Conservation (phyloP, 805 yeast species). For the Zygoascus flipseniorum region DNA sequence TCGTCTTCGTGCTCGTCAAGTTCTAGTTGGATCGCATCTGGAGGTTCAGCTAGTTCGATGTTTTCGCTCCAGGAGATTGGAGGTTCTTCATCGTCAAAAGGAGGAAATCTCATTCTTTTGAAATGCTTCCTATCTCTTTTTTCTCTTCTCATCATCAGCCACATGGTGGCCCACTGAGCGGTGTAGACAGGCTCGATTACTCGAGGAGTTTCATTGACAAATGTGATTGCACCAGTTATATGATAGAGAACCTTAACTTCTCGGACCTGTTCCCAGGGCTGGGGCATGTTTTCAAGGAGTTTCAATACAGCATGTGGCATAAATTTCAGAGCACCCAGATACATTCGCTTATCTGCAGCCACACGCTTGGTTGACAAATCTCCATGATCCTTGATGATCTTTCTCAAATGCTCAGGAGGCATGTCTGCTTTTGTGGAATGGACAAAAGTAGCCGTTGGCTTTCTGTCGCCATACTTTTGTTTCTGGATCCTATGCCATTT, state of each 20-base stretch:
- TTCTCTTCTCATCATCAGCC: conserved; percentile 91
- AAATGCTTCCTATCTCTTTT: conserved; percentile 85
- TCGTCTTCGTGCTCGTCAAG: conserved; percentile 57
- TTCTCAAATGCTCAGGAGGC: conserved; percentile 91
- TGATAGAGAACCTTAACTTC: conserved; percentile 88
- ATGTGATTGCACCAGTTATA: conserved; percentile 86
- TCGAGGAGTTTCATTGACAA: conserved; percentile 85
- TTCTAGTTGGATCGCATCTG: conserved; percentile 61
- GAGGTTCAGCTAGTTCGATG: conserved; percentile 60
- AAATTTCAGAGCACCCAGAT: conserved; percentile 83
- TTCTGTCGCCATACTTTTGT: conserved; percentile 37
- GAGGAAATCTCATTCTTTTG: conserved; percentile 88
- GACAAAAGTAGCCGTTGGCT: conserved; percentile 34
- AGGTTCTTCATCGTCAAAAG: conserved; percentile 96
- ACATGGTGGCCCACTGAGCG: conserved; percentile 93
- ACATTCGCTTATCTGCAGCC: conserved; percentile 77
- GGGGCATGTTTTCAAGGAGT: conserved; percentile 91
- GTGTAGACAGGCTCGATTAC: conserved; percentile 86
- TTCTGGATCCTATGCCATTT: conserved; percentile 63
- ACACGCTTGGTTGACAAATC: conserved; percentile 75
- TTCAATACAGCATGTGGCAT: conserved; percentile 93
- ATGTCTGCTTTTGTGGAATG: conserved; percentile 65
- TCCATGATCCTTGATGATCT: conserved; percentile 73
- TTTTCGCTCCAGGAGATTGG: conserved; percentile 78
- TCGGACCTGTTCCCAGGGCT: conserved; percentile 89